Evolutionary conservation across 257 asterid genomes (phyloP).

Genomic region (Parsonsia alboflavescens): DNA sequence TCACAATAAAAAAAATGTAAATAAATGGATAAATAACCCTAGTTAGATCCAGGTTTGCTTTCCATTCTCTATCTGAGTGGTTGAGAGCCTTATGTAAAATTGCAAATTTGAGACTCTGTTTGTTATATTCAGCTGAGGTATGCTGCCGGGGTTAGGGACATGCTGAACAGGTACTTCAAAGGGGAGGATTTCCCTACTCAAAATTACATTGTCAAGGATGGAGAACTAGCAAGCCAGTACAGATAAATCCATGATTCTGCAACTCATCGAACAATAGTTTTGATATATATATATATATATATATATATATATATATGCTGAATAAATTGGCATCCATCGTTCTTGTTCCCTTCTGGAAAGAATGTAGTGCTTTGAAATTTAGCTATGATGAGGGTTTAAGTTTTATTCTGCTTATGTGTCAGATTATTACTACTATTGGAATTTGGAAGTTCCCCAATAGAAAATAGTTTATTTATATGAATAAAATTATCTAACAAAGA

Average conservation of each 20-base stretch:
- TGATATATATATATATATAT: background rate
- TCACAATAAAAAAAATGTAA: background rate
- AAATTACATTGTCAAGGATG: conserved; percentile 95
- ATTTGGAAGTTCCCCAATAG: too few relatives aligned
- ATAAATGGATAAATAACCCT: background rate
- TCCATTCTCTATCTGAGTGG: background rate
- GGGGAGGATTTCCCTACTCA: conserved; percentile 86
- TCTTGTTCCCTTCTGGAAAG: background rate
- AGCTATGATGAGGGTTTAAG: background rate
- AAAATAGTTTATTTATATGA: too few relatives aligned
- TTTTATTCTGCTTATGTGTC: background rate
- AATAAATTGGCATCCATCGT: conserved; percentile 5
- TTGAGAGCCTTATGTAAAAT: background rate
- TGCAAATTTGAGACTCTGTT: conserved; percentile 5
- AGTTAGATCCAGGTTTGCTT: background rate
- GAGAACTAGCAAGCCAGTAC: conserved; percentile 88
- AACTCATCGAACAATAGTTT: background rate
- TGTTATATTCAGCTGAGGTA: conserved; percentile 61
- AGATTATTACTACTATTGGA: background rate
- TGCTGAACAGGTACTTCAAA: conserved; percentile 92
- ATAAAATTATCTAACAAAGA: too few relatives aligned
- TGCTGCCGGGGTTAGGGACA: conserved; percentile 92
- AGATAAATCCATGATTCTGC: conserved; percentile 32
- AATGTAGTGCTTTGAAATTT: background rate
- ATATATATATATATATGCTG: background rate